phyloP scores from a whole-genome alignment of 139 green algal genomes.

The Coelastrella sp. region DNA sequence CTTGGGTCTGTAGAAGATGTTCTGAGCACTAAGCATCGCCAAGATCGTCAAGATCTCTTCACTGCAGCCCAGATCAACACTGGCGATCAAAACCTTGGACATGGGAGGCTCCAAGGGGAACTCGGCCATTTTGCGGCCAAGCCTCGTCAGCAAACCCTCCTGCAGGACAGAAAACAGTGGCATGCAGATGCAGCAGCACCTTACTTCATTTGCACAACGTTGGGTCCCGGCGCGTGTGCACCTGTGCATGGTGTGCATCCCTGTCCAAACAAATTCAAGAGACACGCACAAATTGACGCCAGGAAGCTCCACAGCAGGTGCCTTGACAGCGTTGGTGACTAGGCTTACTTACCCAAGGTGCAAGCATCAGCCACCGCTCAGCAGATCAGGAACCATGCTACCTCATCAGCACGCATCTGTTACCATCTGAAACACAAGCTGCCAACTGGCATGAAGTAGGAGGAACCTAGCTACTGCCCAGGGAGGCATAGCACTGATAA shows the following conservation, averaged over 20 bases:
- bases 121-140: slow-evolving; percentile 99
- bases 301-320: too few relatives aligned
- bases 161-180: slow-evolving; percentile 90
- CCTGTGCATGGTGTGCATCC: too few relatives aligned
- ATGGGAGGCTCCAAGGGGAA: slow-evolving; percentile 98
- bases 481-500: too few relatives aligned
- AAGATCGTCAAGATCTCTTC: slow-evolving; percentile 99
- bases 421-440: not conserved
- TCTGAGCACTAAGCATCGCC: slow-evolving; percentile 94
- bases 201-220: not conserved
- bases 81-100: slow-evolving; percentile 95
- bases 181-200: not conserved
- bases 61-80: slow-evolving; percentile 95
- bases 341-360: too few relatives aligned
- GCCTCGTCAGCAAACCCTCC: slow-evolving; percentile 95
- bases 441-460: not conserved
- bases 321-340: too few relatives aligned
- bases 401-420: too few relatives aligned
- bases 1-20: slow-evolving; percentile 95
- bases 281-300: too few relatives aligned
- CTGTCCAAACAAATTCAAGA: too few relatives aligned
- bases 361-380: too few relatives aligned
- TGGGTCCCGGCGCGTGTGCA: too few relatives aligned
- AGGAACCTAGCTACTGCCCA: too few relatives aligned
- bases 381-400: too few relatives aligned